phyloP scores from a whole-genome alignment of 345 rosid species.

The Eucalyptus regnans region DNA sequence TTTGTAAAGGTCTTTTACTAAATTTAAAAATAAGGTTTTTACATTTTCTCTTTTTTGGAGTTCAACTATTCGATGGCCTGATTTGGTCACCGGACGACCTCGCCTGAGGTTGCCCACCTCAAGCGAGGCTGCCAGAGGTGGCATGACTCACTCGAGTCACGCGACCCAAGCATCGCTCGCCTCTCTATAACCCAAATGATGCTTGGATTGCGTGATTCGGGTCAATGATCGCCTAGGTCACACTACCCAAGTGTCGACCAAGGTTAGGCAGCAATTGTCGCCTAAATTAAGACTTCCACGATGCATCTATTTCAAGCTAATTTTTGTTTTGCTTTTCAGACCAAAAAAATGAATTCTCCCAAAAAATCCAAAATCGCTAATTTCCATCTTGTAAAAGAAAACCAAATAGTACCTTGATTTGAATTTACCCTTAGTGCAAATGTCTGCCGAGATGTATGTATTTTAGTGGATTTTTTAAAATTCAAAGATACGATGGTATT shows the following conservation, averaged over 20 bases:
- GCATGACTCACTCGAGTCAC: no score
- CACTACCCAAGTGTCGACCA: accelerated
- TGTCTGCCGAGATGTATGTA: accelerated
- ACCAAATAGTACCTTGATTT: neutral
- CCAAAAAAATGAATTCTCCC: neutral
- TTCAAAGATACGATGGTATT: no score
- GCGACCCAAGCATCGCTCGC: no score
- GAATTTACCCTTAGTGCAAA: neutral
- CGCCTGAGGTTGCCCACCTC: no score
- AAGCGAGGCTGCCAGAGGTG: no score
- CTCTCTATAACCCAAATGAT: no score
- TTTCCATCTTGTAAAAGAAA: neutral
- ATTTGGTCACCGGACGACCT: no score
- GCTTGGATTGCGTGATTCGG: no score
- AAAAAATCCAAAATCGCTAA: neutral
- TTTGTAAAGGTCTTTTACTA: no score
- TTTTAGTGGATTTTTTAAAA: neutral
- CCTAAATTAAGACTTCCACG: no score
- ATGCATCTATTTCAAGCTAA: neutral
- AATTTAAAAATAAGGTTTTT: accelerated
- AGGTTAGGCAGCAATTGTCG: no score
- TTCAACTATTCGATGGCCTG: accelerated
- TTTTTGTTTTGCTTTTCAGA: neutral
- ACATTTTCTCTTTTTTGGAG: no score
- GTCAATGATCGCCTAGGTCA: neutral